Conservation (phyloP, 768 basidiomycete species). For the Xanthoconium purpureum region DNA sequence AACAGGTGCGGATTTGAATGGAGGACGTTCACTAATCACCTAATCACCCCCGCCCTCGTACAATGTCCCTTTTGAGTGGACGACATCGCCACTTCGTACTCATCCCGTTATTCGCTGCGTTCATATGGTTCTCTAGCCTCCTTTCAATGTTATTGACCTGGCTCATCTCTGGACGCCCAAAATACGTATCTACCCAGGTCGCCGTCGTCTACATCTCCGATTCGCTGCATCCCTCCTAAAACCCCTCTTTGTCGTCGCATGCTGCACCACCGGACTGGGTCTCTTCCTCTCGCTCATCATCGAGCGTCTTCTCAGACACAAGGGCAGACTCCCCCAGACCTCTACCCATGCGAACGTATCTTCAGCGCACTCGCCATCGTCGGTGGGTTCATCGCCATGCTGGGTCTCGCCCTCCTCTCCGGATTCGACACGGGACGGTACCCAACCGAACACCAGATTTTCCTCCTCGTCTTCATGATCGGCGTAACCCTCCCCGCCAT, state of each 20-base stretch:
- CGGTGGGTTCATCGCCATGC: slow-evolving; percentile 59
- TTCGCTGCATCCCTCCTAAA: slow-evolving; percentile 71
- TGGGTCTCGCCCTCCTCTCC: slow-evolving; percentile 64
- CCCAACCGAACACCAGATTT: slow-evolving; percentile 49
- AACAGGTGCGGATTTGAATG: too few relatives aligned
- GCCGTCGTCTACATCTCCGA: slow-evolving; percentile 75
- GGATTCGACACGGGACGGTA: slow-evolving; percentile 64
- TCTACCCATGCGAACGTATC: slow-evolving; percentile 54
- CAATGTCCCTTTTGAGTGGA: slow-evolving; percentile 14
- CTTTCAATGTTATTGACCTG: slow-evolving; percentile 71
- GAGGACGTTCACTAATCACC: too few relatives aligned
- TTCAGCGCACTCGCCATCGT: slow-evolving; percentile 57
- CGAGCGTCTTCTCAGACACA: slow-evolving; percentile 65
- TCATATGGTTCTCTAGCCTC: slow-evolving; percentile 71
- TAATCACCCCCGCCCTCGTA: background rate
- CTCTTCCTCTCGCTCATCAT: slow-evolving; percentile 60
- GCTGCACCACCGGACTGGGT: slow-evolving; percentile 55
- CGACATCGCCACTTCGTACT: slow-evolving; percentile 59
- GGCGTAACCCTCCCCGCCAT: slow-evolving; percentile 72
- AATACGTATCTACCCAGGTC: slow-evolving; percentile 49
- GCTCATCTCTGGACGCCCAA: slow-evolving; percentile 57
- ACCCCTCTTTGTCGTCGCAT: slow-evolving; percentile 69
- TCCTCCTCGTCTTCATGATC: slow-evolving; percentile 69
- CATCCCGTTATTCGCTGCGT: slow-evolving; percentile 57
- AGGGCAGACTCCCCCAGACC: slow-evolving; percentile 61